Conservation (phyloP, 495 filamentous ascomycete species). For the Trypethelium eluteriae region DNA sequence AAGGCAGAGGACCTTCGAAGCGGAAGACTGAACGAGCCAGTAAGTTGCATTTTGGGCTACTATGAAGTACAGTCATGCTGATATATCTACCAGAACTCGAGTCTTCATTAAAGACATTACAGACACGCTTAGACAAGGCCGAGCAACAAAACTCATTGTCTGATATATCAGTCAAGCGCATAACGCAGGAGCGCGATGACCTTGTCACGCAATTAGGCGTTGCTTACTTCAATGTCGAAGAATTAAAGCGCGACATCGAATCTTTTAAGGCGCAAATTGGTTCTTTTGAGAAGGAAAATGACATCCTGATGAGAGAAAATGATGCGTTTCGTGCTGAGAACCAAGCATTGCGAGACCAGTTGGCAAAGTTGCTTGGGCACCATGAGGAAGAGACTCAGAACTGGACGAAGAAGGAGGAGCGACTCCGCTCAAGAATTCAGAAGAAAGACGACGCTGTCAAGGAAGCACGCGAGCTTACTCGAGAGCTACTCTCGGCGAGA, state of each 20-base stretch:
- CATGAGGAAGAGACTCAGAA: conserved; percentile 24
- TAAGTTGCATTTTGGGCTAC: conserved; percentile 31
- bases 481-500: conserved; percentile 13
- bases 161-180: conserved; percentile 52
- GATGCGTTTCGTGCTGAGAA: conserved; percentile 12
- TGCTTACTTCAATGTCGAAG: conserved; percentile 55
- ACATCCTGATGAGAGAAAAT: conserved; percentile 11
- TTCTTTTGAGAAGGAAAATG: conserved; percentile 15
- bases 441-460: conserved; percentile 21
- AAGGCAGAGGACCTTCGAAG: conserved; percentile 27
- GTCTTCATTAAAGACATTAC: conserved; percentile 48
- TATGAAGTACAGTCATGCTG: neutral
- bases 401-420: conserved; percentile 24
- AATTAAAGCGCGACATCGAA: conserved; percentile 46
- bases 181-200: conserved; percentile 58
- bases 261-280: conserved; percentile 16
- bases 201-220: conserved; percentile 56
- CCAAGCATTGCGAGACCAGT: conserved; percentile 15
- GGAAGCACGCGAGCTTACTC: conserved; percentile 24
- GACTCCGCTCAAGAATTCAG: conserved; percentile 24
- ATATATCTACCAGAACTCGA: conserved; percentile 45
- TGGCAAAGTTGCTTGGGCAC: conserved; percentile 23
- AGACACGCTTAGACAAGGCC: conserved; percentile 50
- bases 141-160: conserved; percentile 52
- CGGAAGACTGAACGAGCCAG: conserved; percentile 49